These are phyloP conservation scores for Alnus glutinosa DNA, from an alignment of 306 rosid genomes.

Conservation along the genomic window DNA sequence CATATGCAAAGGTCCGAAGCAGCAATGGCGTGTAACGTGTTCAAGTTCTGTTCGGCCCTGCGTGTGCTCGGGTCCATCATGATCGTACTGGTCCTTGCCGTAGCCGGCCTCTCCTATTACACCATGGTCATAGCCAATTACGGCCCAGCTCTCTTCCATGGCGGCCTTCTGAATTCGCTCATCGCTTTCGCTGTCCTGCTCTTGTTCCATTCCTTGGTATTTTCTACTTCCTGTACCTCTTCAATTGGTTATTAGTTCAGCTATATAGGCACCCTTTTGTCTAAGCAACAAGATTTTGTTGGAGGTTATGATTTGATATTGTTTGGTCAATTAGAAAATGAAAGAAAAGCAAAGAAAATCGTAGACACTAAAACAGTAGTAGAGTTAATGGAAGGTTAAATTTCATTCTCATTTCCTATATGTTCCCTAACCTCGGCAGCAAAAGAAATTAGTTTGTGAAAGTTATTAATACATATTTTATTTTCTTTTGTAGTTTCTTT, in stretches of 20 bases:
- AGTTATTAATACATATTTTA: not conserved
- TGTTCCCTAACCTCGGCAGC: not conserved
- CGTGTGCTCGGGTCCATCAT: slow-evolving; percentile 64
- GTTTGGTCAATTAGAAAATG: not conserved
- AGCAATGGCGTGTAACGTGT: slow-evolving; percentile 66
- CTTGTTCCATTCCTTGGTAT: slow-evolving; percentile 69
- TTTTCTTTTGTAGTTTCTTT: not conserved
- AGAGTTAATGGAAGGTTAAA: not conserved
- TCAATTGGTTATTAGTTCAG: not conserved
- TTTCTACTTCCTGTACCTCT: not conserved
- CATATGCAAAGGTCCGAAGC: slow-evolving; percentile 23
- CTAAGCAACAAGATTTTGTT: not conserved
- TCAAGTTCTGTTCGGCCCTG: slow-evolving; percentile 55
- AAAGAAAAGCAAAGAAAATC: not conserved
- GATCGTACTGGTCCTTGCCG: slow-evolving; percentile 54
- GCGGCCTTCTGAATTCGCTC: slow-evolving; percentile 38
- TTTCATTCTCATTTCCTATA: not conserved
- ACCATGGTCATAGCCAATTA: slow-evolving; percentile 57
- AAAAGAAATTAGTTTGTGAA: not conserved
- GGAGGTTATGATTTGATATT: not conserved
- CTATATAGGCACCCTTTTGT: not conserved
- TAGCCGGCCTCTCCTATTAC: slow-evolving; percentile 61
- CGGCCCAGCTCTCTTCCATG: slow-evolving; percentile 56
- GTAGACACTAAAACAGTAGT: not conserved
- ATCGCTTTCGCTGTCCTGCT: slow-evolving; percentile 45